Evolutionary conservation across 495 filamentous ascomycete genomes (phyloP).

Genomic region (Echria macrotheca): DNA sequence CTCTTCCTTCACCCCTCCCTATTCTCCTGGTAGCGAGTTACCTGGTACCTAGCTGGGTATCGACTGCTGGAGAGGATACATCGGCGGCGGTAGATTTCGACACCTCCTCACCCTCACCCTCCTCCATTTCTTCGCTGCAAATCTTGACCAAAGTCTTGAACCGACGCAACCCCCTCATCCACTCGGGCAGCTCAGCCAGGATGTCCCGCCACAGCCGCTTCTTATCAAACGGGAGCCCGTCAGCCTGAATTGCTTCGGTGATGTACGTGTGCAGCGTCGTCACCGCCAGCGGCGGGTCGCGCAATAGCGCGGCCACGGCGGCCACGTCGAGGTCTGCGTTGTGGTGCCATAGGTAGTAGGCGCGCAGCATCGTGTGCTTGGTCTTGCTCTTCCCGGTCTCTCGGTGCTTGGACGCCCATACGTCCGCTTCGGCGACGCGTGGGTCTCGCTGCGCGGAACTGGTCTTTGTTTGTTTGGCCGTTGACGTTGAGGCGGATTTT

Average conservation of each 20-base stretch:
- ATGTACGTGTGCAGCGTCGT: constrained; percentile 50
- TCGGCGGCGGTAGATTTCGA: too few species aligned
- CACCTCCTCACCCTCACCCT: too few species aligned
- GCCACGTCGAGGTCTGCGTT: constrained; percentile 37
- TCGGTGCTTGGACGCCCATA: constrained; percentile 28
- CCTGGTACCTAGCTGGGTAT: too few species aligned
- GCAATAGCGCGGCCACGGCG: constrained; percentile 44
- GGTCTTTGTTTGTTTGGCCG: constrained; percentile 3
- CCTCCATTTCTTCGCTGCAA: neutral
- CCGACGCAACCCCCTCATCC: neutral
- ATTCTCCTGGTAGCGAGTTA: too few species aligned
- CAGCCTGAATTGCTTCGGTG: constrained; percentile 32
- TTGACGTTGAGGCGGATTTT: neutral
- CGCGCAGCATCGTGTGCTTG: constrained; percentile 40
- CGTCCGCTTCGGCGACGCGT: constrained; percentile 32
- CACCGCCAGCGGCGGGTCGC: constrained; percentile 50
- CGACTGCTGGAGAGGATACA: too few species aligned
- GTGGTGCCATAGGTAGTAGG: constrained; percentile 57
- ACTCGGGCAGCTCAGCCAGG: constrained; percentile 12
- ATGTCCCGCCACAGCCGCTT: constrained; percentile 30
- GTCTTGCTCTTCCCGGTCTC: constrained; percentile 16
- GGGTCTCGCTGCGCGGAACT: constrained; percentile 21
- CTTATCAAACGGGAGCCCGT: constrained; percentile 36
- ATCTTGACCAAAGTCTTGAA: neutral
- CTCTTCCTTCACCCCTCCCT: too few species aligned